Evolutionary conservation across 305 asterid species (phyloP).

Genomic region (Fraxinus dipetala): DNA sequence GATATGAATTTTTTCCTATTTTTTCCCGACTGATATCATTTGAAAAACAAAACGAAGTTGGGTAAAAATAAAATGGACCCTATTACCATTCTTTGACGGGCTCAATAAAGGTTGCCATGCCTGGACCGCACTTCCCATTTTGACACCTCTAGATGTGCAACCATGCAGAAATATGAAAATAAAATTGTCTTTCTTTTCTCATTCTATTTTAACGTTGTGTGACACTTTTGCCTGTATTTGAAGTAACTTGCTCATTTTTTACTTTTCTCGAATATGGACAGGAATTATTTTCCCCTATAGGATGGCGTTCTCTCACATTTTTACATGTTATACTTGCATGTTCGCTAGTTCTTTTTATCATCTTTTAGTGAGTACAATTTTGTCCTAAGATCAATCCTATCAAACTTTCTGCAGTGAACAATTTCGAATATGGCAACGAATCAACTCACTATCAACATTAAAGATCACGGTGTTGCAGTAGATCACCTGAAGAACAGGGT

Average conservation of each 20-base stretch:
- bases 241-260: not conserved
- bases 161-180: not conserved
- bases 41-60: not conserved
- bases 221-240: not conserved
- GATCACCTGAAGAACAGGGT: slow-evolving; percentile 24
- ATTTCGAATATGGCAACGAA: not conserved
- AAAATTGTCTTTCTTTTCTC: not conserved
- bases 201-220: not conserved
- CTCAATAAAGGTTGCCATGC: not conserved
- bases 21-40: too few relatives aligned
- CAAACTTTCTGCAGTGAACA: not conserved
- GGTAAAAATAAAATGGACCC: not conserved
- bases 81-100: not conserved
- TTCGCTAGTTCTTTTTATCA: not conserved
- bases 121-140: not conserved
- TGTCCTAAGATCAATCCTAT: not conserved
- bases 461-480: slow-evolving; percentile 24
- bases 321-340: not conserved
- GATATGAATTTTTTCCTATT: too few relatives aligned
- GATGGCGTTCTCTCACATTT: not conserved
- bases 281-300: not conserved
- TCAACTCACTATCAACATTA: slow-evolving; percentile 1
- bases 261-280: not conserved
- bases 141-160: not conserved
- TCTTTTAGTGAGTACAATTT: not conserved